phyloP scores from a whole-genome alignment of 2,329 filamentous ascomycete genomes.

The Aureobasidium namibiae region DNA sequence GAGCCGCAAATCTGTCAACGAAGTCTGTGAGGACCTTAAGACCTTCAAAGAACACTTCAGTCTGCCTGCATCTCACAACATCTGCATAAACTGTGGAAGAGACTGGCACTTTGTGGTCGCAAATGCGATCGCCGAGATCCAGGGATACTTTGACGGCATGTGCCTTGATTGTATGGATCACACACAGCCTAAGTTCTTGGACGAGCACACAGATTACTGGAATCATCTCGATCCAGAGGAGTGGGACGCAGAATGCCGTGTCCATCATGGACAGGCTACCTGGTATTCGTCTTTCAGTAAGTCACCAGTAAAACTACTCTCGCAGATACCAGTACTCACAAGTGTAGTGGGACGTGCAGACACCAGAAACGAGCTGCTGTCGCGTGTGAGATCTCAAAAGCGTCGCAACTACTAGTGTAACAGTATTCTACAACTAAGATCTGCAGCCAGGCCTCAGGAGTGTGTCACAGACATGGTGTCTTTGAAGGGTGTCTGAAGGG shows the following conservation, averaged over 20 bases:
- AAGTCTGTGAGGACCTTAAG: neutral
- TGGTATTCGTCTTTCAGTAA: constrained; percentile 25
- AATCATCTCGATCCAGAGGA: constrained; percentile 14
- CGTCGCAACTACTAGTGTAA: neutral
- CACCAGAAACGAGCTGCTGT: neutral
- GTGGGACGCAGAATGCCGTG: constrained; percentile 23
- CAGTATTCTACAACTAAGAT: neutral
- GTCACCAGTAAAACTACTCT: neutral
- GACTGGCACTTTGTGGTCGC: too few species aligned
- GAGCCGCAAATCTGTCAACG: neutral
- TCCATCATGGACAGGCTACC: constrained; percentile 22
- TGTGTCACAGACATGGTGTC: neutral
- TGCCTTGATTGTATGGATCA: constrained; percentile 27
- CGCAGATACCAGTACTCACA: neutral
- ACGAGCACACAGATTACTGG: constrained; percentile 21
- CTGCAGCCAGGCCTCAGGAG: neutral
- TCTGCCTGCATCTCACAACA: neutral
- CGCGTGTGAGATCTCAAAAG: neutral
- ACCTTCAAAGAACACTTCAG: neutral
- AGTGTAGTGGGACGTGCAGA: neutral
- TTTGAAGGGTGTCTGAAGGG: too few species aligned
- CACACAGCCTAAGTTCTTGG: constrained; percentile 14
- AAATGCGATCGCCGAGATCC: neutral
- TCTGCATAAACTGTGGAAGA: neutral
- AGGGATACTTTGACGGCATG: constrained; percentile 24